These are phyloP conservation scores for Blastobotrys illinoisensis DNA, from an alignment of 1,139 yeast species.

Conservation along the genomic window DNA sequence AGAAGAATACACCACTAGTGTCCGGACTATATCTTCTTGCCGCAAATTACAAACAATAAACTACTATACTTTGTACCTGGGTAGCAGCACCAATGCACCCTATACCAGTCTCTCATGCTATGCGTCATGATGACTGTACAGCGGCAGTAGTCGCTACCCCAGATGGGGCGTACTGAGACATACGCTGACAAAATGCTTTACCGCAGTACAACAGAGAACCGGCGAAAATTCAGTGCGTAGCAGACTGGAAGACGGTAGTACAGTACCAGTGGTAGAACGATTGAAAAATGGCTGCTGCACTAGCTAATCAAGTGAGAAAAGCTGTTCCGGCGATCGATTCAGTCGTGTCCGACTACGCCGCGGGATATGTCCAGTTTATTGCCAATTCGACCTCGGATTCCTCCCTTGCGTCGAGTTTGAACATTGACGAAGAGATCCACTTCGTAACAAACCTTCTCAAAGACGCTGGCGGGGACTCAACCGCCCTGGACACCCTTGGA, in stretches of 20 bases:
- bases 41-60: too few relatives aligned
- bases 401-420: conserved; percentile 60
- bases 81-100: too few relatives aligned
- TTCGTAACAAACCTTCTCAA: conserved; percentile 59
- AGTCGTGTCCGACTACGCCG: conserved; percentile 86
- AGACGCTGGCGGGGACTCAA: conserved; percentile 73
- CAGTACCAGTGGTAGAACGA: not conserved
- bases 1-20: too few relatives aligned
- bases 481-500: conserved; percentile 47
- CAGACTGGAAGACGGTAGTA: too few relatives aligned
- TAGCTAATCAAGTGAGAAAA: conserved; percentile 56
- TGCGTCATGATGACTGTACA: too few relatives aligned
- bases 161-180: too few relatives aligned
- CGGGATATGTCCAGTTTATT: conserved; percentile 80
- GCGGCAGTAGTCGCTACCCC: too few relatives aligned
- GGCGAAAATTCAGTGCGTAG: not conserved
- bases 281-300: conserved; percentile 5
- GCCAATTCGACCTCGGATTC: conserved; percentile 73
- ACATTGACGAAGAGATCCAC: conserved; percentile 57
- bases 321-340: conserved; percentile 85
- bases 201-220: too few relatives aligned
- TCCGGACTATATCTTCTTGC: too few relatives aligned
- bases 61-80: too few relatives aligned
- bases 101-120: too few relatives aligned
- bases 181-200: too few relatives aligned